Conservation (phyloP, 1,284 basidiomycete species). For the Pseudozyma sp. region DNA sequence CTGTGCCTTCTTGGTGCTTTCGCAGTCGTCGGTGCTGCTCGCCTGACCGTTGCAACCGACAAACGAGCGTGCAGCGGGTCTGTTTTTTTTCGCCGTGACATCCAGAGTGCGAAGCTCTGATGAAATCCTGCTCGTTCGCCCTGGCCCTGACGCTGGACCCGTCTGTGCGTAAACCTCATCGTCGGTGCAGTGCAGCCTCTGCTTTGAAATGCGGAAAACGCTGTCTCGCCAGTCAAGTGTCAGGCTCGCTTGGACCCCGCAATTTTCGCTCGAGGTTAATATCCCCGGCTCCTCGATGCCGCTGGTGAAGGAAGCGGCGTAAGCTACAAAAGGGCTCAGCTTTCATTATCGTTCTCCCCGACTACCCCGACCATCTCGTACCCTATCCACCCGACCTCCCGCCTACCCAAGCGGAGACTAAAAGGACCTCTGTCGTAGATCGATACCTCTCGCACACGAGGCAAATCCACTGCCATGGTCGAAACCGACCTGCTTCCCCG, state of each 20-base stretch:
- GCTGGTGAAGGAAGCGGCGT: no score
- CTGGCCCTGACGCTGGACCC: not conserved
- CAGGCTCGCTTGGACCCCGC: not conserved
- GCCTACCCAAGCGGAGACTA: no score
- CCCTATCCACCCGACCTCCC: no score
- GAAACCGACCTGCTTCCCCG: slow-evolving; percentile 38
- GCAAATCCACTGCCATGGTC: slow-evolving; percentile 21
- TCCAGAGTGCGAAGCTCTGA: no score
- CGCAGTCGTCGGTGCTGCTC: no score
- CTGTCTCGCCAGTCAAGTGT: not conserved
- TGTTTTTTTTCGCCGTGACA: no score
- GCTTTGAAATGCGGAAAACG: not conserved
- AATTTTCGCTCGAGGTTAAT: not conserved
- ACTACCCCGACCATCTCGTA: no score
- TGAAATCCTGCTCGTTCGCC: no score
- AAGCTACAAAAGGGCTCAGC: not conserved
- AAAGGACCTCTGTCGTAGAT: not conserved
- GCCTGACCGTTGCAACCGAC: no score
- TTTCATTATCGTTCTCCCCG: not conserved
- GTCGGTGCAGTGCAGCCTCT: not conserved
- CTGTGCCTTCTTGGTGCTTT: no score
- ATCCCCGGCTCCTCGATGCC: no score
- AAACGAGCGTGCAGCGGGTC: no score
- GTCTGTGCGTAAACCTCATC: not conserved
- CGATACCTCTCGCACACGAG: not conserved